phyloP scores from a whole-genome alignment of 345 rosid genomes.

The Citropsis articulata region DNA sequence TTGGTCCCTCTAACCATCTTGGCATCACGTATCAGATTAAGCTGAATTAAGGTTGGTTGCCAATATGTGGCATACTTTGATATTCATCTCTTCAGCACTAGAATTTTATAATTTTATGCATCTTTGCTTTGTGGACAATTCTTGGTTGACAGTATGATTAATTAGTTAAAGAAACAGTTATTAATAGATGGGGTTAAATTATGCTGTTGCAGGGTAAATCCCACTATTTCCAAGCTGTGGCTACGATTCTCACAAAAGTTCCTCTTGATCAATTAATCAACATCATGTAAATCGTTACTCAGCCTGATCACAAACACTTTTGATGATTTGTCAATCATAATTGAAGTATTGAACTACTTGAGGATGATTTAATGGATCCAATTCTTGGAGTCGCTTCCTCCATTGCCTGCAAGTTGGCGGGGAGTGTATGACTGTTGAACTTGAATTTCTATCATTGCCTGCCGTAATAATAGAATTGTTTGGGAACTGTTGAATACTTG shows the following conservation, averaged over 20 bases:
- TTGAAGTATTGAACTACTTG: background rate
- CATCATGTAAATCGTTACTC: too few species aligned
- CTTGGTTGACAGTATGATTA: background rate
- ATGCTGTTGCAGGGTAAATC: slow-evolving; percentile 83
- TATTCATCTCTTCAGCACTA: background rate
- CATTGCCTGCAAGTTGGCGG: background rate
- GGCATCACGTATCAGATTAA: slow-evolving; percentile 79
- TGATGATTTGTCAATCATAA: background rate
- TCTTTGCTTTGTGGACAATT: background rate
- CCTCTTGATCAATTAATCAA: slow-evolving; percentile 40
- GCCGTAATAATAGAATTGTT: too few species aligned
- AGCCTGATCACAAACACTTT: background rate
- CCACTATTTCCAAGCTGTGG: slow-evolving; percentile 95
- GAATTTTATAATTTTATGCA: too few species aligned
- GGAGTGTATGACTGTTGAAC: background rate
- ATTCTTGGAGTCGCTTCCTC: background rate
- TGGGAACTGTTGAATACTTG: too few species aligned
- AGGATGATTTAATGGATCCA: background rate
- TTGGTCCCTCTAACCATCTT: slow-evolving; percentile 95
- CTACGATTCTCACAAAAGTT: slow-evolving; percentile 93
- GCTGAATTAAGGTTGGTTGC: slow-evolving; percentile 62
- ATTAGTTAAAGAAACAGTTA: background rate
- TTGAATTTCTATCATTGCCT: background rate
- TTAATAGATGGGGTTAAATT: background rate
- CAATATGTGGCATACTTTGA: background rate